These are phyloP conservation scores for Metschnikowia baotianmanensis DNA, from an alignment of 805 yeast species.

Conservation along the genomic window DNA sequence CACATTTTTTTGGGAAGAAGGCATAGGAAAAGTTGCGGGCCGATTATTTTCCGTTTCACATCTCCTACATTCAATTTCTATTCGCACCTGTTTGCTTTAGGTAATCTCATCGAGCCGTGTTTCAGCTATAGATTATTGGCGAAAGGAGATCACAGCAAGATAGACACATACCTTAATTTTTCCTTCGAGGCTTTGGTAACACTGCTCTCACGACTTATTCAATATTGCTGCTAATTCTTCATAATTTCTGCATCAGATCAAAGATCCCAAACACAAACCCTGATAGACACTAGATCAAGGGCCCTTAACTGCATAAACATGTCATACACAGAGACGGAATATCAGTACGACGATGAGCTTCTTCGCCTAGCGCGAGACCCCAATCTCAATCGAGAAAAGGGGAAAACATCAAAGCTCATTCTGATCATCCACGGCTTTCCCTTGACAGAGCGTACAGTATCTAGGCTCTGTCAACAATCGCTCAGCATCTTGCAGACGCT, in stretches of 20 bases:
- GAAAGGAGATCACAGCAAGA: too few species aligned
- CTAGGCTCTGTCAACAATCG: constrained; percentile 47
- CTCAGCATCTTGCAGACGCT: constrained; percentile 48
- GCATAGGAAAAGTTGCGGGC: constrained; percentile 4
- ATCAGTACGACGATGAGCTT: constrained; percentile 47
- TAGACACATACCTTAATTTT: too few species aligned
- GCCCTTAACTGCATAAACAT: constrained; percentile 2
- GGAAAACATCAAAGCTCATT: constrained; percentile 39
- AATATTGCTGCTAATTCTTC: too few species aligned
- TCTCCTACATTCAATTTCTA: too few species aligned
- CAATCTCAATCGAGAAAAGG: constrained; percentile 41
- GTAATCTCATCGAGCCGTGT: too few species aligned
- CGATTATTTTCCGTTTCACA: neutral
- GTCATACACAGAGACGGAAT: constrained; percentile 10
- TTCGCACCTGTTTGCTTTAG: too few species aligned
- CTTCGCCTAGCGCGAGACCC: constrained; percentile 49
- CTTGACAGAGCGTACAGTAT: constrained; percentile 41
- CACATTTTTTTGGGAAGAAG: neutral
- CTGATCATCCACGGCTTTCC: constrained; percentile 44
- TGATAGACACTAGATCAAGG: too few species aligned
- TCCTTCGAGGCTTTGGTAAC: too few species aligned
- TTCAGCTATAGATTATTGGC: too few species aligned
- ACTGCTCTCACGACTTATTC: too few species aligned
- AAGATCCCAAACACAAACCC: too few species aligned
- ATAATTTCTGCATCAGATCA: too few species aligned